These are phyloP conservation scores for Aspergillus pseudoterreus DNA, from an alignment of 2,329 filamentous ascomycete species.

Conservation along the genomic window DNA sequence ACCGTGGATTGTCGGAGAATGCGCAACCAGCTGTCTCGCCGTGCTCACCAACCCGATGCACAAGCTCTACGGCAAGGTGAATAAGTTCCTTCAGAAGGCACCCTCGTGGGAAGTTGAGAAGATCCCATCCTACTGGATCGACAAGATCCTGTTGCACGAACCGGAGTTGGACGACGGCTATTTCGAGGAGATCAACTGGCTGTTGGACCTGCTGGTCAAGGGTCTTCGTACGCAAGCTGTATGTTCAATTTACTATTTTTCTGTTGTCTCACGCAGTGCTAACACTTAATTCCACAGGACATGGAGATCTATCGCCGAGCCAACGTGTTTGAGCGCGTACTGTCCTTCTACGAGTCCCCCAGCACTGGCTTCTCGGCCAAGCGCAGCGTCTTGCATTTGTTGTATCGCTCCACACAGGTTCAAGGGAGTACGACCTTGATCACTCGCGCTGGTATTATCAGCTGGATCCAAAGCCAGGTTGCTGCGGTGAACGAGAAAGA, in stretches of 20 bases:
- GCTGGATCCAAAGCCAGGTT: constrained; percentile 67
- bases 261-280: constrained; percentile 1
- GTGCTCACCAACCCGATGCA: constrained; percentile 75
- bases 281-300: constrained; percentile 29
- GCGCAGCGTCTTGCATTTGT: constrained; percentile 57
- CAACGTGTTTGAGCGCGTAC: constrained; percentile 69
- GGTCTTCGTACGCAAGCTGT: constrained; percentile 56
- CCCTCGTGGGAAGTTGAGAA: constrained; percentile 67
- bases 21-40: constrained; percentile 66
- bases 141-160: constrained; percentile 69
- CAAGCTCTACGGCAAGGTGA: constrained; percentile 80
- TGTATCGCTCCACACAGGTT: constrained; percentile 66
- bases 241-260: constrained; percentile 24
- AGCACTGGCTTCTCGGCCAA: constrained; percentile 59
- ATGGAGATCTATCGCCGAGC: constrained; percentile 51
- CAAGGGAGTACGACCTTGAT: constrained; percentile 76
- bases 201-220: constrained; percentile 67
- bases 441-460: constrained; percentile 69
- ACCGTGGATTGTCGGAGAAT: constrained; percentile 71
- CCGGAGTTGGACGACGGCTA: constrained; percentile 70
- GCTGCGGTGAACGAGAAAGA: constrained; percentile 47
- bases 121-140: constrained; percentile 58
- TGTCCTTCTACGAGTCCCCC: constrained; percentile 66
- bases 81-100: constrained; percentile 73
- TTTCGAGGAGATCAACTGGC: constrained; percentile 70